Evolutionary conservation across 768 basidiomycete genomes (phyloP), one percentile per base, ranked within the genome.

Genomic region (Calocera viscosa): DNA sequence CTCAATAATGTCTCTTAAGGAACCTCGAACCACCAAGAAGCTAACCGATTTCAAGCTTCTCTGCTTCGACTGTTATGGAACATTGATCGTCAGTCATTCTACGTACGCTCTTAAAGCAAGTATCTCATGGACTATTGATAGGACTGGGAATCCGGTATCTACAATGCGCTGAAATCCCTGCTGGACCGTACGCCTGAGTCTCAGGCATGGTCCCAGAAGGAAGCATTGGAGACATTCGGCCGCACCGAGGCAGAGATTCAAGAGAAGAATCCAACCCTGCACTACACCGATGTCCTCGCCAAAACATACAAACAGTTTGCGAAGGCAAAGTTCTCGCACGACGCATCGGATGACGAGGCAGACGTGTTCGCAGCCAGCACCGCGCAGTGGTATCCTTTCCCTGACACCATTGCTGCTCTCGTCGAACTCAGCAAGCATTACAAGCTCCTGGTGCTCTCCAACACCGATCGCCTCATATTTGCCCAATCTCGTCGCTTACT

Each of bases 21-120:
- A 8, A 24, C 17, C 65, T 19, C 8, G 12, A 10, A 24, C 64
- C 30, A 33, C 64, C 26, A 28, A 34, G 47, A 68, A 68, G 63
- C 30, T 69, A 0, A 64, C 68, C 41, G 68, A 69, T 32, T 69
- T 68, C 63, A 79, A 78, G 67, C 81, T 81, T 26, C 80, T 90
- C 47, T 77, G 89, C 63, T 88, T 89, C 72, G 89, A 91, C 70
- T 86, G 88, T 68, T 90, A 90, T 69, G 89, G 86, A 2, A 91
- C 89, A 0, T 82, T 90, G 64, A 76, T 83, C 49, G 85, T 84
- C 73, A 64, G 79, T n/a, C 73, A 10, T 53, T 2, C 8, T 30
- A 8, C 33, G 22, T 22, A 11, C 28, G 39, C 33, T 30, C 67
- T 16, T 28, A 41, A 14, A 32, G 33, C 19, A 2, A 41, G 64